Conservation (phyloP, 805 yeast genomes). For the Candida palmyrensis region DNA sequence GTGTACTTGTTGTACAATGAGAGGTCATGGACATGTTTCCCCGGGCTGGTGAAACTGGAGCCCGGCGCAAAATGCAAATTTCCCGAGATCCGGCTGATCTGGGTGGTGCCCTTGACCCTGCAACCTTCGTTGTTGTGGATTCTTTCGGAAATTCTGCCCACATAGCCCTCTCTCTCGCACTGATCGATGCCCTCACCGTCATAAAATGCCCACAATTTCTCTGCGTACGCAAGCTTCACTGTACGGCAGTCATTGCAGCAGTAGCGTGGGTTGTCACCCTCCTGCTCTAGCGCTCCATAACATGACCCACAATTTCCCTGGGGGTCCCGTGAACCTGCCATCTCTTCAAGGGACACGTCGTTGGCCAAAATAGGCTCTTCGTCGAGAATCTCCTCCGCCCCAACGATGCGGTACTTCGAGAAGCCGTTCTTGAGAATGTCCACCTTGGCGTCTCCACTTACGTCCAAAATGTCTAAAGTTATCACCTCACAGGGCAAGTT, state of each 20-base stretch:
- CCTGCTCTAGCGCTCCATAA: slow-evolving; percentile 75
- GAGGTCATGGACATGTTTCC: slow-evolving; percentile 78
- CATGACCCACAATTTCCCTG: slow-evolving; percentile 77
- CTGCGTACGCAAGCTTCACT: slow-evolving; percentile 75
- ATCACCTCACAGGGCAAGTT: slow-evolving; percentile 79
- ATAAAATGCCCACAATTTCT: slow-evolving; percentile 78
- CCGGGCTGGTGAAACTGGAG: slow-evolving; percentile 53
- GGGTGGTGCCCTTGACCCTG: slow-evolving; percentile 71
- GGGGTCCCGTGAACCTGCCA: slow-evolving; percentile 19
- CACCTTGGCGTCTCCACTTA: slow-evolving; percentile 76
- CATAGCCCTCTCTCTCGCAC: slow-evolving; percentile 88
- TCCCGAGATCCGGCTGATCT: slow-evolving; percentile 82
- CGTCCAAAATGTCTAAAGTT: slow-evolving; percentile 83
- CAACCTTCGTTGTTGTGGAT: slow-evolving; percentile 72
- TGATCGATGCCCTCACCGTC: slow-evolving; percentile 87
- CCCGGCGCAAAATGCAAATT: slow-evolving; percentile 97
- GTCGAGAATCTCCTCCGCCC: slow-evolving; percentile 33
- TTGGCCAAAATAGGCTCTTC: slow-evolving; percentile 19
- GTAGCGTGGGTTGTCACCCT: slow-evolving; percentile 31
- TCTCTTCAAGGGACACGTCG: slow-evolving; percentile 20
- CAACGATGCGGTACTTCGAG: slow-evolving; percentile 62
- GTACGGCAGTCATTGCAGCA: slow-evolving; percentile 88
- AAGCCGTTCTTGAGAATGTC: slow-evolving; percentile 72
- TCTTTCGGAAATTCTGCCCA: slow-evolving; percentile 50
- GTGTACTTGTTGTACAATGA: slow-evolving; percentile 58